These are phyloP conservation scores for Herpetospermum pedunculosum DNA, from an alignment of 306 rosid genomes.

Conservation along the genomic window DNA sequence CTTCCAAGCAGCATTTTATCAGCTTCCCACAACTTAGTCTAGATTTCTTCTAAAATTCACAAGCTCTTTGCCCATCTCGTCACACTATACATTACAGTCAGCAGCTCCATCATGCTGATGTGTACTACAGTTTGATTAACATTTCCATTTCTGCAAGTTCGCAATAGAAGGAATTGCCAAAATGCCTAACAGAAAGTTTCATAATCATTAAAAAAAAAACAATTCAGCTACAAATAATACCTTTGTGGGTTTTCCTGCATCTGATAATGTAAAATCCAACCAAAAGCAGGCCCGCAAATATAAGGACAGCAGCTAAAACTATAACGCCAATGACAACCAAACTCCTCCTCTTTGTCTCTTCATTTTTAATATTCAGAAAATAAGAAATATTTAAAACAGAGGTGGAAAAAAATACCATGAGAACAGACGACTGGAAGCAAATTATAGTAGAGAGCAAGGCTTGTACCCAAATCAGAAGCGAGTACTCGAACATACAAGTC, in stretches of 20 bases:
- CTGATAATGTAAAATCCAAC: constrained; percentile 4
- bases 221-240: not conserved
- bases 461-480: constrained; percentile 21
- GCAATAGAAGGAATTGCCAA: too few relatives aligned
- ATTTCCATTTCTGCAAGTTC: too few relatives aligned
- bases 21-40: too few relatives aligned
- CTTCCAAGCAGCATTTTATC: too few relatives aligned
- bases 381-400: not conserved
- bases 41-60: too few relatives aligned
- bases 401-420: not conserved
- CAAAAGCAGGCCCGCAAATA: constrained; percentile 14
- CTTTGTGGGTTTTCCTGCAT: constrained; percentile 1
- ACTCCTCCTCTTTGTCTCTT: not conserved
- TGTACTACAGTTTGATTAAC: too few relatives aligned
- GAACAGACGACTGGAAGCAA: not conserved
- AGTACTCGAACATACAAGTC: constrained; percentile 2
- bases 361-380: not conserved
- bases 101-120: too few relatives aligned
- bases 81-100: too few relatives aligned
- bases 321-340: not conserved
- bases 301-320: not conserved
- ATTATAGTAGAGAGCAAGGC: not conserved
- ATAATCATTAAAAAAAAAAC: too few relatives aligned
- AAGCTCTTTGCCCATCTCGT: too few relatives aligned
- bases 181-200: too few relatives aligned